phyloP scores from a whole-genome alignment of 768 basidiomycete genomes.

The Termitomyces sp. region DNA sequence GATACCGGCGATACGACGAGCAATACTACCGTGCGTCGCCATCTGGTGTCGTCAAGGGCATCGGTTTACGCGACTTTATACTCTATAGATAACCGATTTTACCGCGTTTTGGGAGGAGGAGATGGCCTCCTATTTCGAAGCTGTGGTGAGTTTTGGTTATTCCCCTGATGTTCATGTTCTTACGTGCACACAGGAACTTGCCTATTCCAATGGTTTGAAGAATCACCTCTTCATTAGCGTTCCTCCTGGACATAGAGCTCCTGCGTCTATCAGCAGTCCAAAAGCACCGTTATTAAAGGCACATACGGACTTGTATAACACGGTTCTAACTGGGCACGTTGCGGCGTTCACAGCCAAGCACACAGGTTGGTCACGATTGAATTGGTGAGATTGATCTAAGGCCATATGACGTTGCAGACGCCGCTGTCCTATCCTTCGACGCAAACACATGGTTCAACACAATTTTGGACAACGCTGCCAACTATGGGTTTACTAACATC shows the following conservation, averaged over 20 bases:
- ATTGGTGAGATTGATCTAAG: neutral
- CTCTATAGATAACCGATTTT: slow-evolving; percentile 48
- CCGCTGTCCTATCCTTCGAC: slow-evolving; percentile 44
- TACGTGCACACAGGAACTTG: slow-evolving; percentile 29
- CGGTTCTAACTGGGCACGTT: neutral
- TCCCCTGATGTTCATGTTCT: neutral
- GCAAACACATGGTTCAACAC: slow-evolving; percentile 46
- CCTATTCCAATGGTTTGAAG: slow-evolving; percentile 34
- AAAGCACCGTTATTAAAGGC: slow-evolving; percentile 31
- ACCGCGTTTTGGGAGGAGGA: slow-evolving; percentile 46
- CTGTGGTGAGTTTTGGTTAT: slow-evolving; percentile 34
- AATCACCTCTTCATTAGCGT: slow-evolving; percentile 54
- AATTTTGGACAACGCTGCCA: slow-evolving; percentile 35
- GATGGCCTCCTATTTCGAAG: slow-evolving; percentile 45
- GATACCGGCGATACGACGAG: slow-evolving; percentile 48
- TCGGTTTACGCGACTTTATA: neutral
- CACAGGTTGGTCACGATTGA: neutral
- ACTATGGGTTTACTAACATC: slow-evolving; percentile 29
- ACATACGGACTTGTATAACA: slow-evolving; percentile 15
- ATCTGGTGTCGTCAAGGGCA: neutral
- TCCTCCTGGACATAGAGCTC: slow-evolving; percentile 50
- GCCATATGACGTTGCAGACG: slow-evolving; percentile 19
- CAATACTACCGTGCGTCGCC: slow-evolving; percentile 30
- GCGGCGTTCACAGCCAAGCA: neutral
- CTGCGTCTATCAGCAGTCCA: slow-evolving; percentile 29